phyloP scores from a whole-genome alignment of 768 basidiomycete genomes.

The Arthromyces matolae region DNA sequence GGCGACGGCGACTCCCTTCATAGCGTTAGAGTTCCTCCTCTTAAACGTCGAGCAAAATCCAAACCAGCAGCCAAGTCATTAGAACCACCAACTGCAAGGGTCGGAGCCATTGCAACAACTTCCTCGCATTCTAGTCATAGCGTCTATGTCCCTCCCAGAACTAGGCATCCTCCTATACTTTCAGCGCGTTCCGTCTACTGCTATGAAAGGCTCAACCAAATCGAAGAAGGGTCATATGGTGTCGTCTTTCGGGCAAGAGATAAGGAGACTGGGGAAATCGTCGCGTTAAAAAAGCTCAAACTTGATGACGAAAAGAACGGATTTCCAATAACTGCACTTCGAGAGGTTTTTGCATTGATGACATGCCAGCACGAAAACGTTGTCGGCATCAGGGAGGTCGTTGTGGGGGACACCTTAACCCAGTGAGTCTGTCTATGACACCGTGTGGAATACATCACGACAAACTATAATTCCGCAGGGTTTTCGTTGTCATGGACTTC shows the following conservation, averaged over 20 bases:
- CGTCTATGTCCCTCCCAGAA: slow-evolving; percentile 70
- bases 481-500: slow-evolving; percentile 99
- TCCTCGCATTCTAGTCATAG: slow-evolving; percentile 43
- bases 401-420: slow-evolving; percentile 96
- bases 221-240: slow-evolving; percentile 98
- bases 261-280: slow-evolving; percentile 92
- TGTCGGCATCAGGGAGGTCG: slow-evolving; percentile 94
- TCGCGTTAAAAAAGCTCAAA: slow-evolving; percentile 96
- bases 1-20: slow-evolving; percentile 21
- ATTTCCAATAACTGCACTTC: slow-evolving; percentile 93
- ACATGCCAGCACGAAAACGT: slow-evolving; percentile 92
- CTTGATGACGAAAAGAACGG: slow-evolving; percentile 98
- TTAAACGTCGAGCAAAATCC: slow-evolving; percentile 54
- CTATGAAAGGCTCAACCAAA: slow-evolving; percentile 94
- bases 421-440: slow-evolving; percentile 68
- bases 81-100: slow-evolving; percentile 12
- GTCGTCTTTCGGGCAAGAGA: slow-evolving; percentile 96
- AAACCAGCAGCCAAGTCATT: slow-evolving; percentile 28
- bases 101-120: slow-evolving; percentile 18
- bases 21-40: slow-evolving; percentile 30
- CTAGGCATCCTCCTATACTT: slow-evolving; percentile 70
- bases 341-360: slow-evolving; percentile 97
- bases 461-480: slow-evolving; percentile 45
- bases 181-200: slow-evolving; percentile 92
- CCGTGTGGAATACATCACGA: slow-evolving; percentile 25